Percentiles rank a stretch among this genome's conserved stretches.
These are phyloP conservation scores for Lithospermum erythrorhizon DNA, from an alignment of 257 asterid species.

Conservation along the genomic window DNA sequence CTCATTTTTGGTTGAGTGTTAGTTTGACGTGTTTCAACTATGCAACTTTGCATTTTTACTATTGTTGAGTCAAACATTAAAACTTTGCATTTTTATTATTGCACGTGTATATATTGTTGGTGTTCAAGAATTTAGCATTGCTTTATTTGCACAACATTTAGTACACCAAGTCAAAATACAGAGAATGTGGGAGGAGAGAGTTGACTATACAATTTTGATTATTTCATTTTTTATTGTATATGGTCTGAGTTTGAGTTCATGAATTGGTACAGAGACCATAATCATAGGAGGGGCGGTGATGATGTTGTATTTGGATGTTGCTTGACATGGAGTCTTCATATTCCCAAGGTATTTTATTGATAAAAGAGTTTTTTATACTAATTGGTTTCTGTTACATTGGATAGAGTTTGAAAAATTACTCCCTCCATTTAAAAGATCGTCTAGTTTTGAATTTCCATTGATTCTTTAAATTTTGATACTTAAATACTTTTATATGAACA, in stretches of 20 bases:
- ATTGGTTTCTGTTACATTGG: constrained; percentile 1
- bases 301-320: constrained; percentile 31
- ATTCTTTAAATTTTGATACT: too few species aligned
- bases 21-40: neutral
- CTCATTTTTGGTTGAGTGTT: too few species aligned
- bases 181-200: constrained; percentile 27
- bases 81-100: neutral
- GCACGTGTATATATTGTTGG: neutral
- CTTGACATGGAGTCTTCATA: constrained; percentile 37
- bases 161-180: constrained; percentile 29
- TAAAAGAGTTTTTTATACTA: neutral
- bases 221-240: constrained; percentile 5
- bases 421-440: too few species aligned
- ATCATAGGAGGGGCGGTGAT: constrained; percentile 62
- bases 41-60: neutral
- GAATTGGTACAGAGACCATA: constrained; percentile 28
- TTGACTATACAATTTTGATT: neutral
- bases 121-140: constrained; percentile 13
- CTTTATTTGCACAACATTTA: constrained; percentile 31
- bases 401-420: constrained; percentile 7
- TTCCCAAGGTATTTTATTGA: constrained; percentile 10
- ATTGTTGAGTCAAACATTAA: neutral
- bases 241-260: constrained; percentile 18
- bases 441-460: too few species aligned
- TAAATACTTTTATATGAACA: too few species aligned